Conservation (phyloP, 129 eudicot species). For the Smallanthus sonchifolius region DNA sequence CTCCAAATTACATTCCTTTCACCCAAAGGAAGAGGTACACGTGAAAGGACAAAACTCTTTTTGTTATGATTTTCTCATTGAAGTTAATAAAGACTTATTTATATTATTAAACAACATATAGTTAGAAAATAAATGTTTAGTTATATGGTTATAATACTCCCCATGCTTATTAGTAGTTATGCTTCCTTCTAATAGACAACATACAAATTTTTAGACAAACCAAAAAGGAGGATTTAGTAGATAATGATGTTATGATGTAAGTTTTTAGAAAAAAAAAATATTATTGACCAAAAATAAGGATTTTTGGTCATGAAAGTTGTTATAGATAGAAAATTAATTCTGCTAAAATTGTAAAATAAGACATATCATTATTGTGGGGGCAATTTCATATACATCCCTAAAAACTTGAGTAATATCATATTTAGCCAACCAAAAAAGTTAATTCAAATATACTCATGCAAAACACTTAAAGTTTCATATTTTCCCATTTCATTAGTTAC, state of each 20-base stretch:
- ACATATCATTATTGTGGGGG: background rate
- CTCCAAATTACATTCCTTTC: constrained; percentile 67
- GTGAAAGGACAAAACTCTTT: background rate
- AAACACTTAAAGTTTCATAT: background rate
- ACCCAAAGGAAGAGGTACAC: constrained; percentile 64
- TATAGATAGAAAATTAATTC: background rate
- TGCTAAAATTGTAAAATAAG: background rate
- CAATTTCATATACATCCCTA: background rate
- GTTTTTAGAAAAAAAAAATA: background rate
- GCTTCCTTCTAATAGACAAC: background rate
- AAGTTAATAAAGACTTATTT: background rate
- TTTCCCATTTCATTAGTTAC: background rate
- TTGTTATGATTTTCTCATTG: background rate
- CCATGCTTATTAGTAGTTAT: background rate
- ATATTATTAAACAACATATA: background rate
- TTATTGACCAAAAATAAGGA: background rate
- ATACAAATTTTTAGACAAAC: background rate
- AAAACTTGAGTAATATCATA: background rate
- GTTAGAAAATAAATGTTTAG: background rate
- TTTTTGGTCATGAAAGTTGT: background rate
- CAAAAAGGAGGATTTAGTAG: background rate
- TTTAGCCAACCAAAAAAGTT: background rate
- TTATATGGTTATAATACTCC: background rate
- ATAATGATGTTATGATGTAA: background rate
- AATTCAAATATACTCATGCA: background rate